phyloP scores from a whole-genome alignment of 768 basidiomycete species.

The Naematelia aurantialba region DNA sequence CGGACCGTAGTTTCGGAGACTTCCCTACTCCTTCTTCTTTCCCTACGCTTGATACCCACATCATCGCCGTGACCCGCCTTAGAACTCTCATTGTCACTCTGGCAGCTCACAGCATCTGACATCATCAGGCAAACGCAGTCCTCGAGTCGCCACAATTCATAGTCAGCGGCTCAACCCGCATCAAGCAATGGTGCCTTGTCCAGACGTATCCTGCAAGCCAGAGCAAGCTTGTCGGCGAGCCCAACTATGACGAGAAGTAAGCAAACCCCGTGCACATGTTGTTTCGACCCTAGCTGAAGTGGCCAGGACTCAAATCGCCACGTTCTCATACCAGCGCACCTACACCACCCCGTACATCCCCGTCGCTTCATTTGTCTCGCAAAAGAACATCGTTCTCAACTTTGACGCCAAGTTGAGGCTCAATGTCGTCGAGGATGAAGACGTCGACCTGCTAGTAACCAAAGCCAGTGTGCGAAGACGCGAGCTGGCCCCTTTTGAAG shows the following conservation, averaged over 20 bases:
- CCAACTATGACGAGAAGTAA: constrained; percentile 29
- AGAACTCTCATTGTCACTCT: neutral
- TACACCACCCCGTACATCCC: constrained; percentile 16
- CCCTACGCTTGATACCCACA: neutral
- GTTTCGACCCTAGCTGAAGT: neutral
- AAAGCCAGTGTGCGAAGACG: constrained; percentile 21
- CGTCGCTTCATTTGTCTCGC: neutral
- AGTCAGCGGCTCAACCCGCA: constrained; percentile 20
- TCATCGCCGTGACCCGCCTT: neutral
- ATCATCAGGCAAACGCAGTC: constrained; percentile 16
- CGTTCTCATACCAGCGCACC: constrained; percentile 17
- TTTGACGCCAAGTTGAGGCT: constrained; percentile 2
- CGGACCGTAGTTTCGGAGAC: too few species aligned
- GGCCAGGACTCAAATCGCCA: constrained; percentile 16
- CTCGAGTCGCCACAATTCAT: constrained; percentile 15
- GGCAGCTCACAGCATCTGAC: neutral
- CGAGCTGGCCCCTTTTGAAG: constrained; percentile 13
- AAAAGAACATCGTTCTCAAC: constrained; percentile 2
- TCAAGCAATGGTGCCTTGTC: constrained; percentile 24
- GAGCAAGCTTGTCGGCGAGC: constrained; percentile 13
- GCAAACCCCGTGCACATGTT: constrained; percentile 4
- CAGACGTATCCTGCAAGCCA: constrained; percentile 13
- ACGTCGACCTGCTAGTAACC: constrained; percentile 18
- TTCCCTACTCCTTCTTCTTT: neutral
- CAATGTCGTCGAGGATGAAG: constrained; percentile 9